Conservation (phyloP, 2,329 filamentous ascomycete species). For the Hyphodiscus sp. region DNA sequence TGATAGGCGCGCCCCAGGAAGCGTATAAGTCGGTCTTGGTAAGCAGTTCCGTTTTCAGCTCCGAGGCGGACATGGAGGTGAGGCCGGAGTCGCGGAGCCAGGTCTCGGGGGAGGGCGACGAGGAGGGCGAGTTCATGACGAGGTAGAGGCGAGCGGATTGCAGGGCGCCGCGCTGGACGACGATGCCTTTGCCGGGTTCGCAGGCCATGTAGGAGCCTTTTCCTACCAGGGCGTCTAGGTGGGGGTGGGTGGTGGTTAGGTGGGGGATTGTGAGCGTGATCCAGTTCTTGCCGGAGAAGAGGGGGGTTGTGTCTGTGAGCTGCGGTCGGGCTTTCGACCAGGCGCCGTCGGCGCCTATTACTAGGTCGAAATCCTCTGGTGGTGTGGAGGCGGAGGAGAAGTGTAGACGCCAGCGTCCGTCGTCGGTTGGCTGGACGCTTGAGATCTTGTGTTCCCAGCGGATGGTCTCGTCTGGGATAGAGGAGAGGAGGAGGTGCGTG, state of each 20-base stretch:
- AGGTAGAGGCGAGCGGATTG: slow-evolving; percentile 15
- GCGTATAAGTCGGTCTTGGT: slow-evolving; percentile 1
- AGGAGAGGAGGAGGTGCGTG: slow-evolving; percentile 19
- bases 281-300: slow-evolving; percentile 7
- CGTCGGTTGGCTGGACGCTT: neutral
- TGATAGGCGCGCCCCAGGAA: slow-evolving; percentile 3
- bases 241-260: slow-evolving; percentile 4
- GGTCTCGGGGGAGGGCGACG: neutral
- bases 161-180: slow-evolving; percentile 8
- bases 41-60: slow-evolving; percentile 5
- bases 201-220: slow-evolving; percentile 10
- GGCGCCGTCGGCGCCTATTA: slow-evolving; percentile 40
- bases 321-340: slow-evolving; percentile 33
- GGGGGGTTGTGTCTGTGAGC: slow-evolving; percentile 22
- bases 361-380: slow-evolving; percentile 28
- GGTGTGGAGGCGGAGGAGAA: neutral
- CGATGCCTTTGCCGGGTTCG: slow-evolving; percentile 4
- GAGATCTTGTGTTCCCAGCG: slow-evolving; percentile 19
- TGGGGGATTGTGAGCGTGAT: slow-evolving; percentile 16
- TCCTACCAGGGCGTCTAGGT: slow-evolving; percentile 10
- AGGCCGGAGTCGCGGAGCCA: slow-evolving; percentile 2
- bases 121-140: neutral
- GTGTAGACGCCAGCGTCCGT: neutral
- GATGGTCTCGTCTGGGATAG: slow-evolving; percentile 14
- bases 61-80: neutral